Conservation (phyloP, 148 eudicot species). For the Tetragonia tetragonoides region DNA sequence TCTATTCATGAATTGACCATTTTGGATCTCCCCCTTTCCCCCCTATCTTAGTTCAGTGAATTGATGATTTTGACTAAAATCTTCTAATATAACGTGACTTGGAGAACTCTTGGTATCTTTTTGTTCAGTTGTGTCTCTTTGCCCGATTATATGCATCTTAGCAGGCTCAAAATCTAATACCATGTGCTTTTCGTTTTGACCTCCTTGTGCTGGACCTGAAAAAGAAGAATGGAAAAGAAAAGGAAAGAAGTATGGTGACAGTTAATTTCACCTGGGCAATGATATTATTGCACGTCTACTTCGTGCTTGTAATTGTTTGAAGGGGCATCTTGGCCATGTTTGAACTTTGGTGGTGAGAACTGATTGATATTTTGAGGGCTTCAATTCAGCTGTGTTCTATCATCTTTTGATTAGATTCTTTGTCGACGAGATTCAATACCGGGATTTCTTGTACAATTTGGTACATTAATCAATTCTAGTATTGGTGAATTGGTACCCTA, state of each 20-base stretch:
- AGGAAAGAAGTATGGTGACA: no score
- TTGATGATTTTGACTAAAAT: slow-evolving; percentile 21
- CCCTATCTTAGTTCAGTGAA: slow-evolving; percentile 15
- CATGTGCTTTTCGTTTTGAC: no score
- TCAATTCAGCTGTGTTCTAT: not conserved
- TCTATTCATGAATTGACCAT: slow-evolving; percentile 21
- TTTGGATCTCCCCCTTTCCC: slow-evolving; percentile 17
- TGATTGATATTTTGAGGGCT: not conserved
- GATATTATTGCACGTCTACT: no score
- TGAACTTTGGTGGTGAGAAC: not conserved
- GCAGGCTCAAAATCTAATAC: not conserved
- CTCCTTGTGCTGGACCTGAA: no score
- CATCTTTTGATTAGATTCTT: not conserved
- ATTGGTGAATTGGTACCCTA: not conserved
- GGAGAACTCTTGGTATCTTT: slow-evolving; percentile 12
- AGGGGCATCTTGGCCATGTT: not conserved
- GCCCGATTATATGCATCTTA: not conserved
- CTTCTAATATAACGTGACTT: slow-evolving; percentile 24
- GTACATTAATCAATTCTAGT: not conserved
- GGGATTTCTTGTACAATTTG: not conserved
- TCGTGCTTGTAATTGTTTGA: no score
- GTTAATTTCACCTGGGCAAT: no score
- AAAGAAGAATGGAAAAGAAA: no score
- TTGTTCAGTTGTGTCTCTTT: not conserved
- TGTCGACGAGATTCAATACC: not conserved